These are phyloP conservation scores for Coemansia sp. DNA, from an alignment of 192 early-diverging fungal genomes.

Conservation along the genomic window DNA sequence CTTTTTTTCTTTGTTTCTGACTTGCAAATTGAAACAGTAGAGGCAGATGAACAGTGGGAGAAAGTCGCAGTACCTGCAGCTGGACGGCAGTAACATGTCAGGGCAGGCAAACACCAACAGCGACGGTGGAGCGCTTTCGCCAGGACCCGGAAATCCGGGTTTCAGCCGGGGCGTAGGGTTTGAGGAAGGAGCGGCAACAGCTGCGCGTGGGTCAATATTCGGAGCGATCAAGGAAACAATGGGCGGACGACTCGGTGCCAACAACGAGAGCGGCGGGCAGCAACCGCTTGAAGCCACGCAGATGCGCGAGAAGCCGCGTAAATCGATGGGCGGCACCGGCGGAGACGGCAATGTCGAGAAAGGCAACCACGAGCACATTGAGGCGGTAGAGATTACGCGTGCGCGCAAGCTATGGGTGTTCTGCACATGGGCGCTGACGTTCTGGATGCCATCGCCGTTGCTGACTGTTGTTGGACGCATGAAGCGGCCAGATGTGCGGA, in stretches of 20 bases:
- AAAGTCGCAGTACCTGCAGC: conserved; percentile 41
- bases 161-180: conserved; percentile 50
- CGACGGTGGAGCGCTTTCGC: conserved; percentile 14
- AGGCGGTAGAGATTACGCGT: conserved; percentile 36
- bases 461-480: conserved; percentile 57
- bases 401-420: conserved; percentile 34
- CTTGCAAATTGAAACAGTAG: neutral
- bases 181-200: conserved; percentile 16
- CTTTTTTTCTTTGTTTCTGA: neutral
- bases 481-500: conserved; percentile 88
- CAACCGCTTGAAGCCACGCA: conserved; percentile 7
- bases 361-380: conserved; percentile 48
- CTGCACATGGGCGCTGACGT: conserved; percentile 33
- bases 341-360: conserved; percentile 50
- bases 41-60: conserved; percentile 21
- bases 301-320: neutral
- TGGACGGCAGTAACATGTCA: conserved; percentile 24
- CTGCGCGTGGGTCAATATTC: conserved; percentile 18
- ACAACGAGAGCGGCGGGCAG: neutral
- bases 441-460: conserved; percentile 41
- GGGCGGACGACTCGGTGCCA: conserved; percentile 9
- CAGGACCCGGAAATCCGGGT: conserved; percentile 12
- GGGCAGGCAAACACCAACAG: conserved; percentile 21
- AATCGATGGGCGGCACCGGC: conserved; percentile 32
- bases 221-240: conserved; percentile 30